Evolutionary conservation across 345 rosid genomes (phyloP).

Genomic region (Arabidopsis arenosa): DNA sequence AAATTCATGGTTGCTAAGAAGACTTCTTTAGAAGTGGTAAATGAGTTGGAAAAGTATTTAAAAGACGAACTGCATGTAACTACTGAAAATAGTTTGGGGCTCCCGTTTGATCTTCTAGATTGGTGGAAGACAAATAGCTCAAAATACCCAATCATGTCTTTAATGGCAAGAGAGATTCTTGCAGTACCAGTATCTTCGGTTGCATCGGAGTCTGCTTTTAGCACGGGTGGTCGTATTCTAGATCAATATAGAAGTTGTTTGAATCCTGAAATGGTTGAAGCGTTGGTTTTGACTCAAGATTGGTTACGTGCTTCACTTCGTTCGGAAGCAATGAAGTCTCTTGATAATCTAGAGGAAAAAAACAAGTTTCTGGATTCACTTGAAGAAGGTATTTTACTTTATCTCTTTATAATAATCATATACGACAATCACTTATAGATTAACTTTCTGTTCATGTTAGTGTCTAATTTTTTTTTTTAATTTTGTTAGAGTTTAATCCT

Average conservation of each 20-base stretch:
- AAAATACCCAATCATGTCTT: conserved; percentile 10
- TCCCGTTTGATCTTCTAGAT: neutral
- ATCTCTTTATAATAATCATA: no score
- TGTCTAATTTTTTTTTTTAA: no score
- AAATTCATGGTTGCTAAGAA: conserved; percentile 2
- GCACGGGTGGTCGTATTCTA: neutral
- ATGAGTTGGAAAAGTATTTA: neutral
- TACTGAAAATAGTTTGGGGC: neutral
- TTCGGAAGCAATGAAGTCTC: neutral
- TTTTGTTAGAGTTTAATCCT: no score
- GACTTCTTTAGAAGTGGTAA: no score
- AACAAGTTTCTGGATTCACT: conserved; percentile 16
- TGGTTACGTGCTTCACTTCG: conserved; percentile 14
- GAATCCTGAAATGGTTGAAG: neutral
- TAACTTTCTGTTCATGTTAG: no score
- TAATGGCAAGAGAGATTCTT: conserved; percentile 10
- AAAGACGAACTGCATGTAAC: neutral
- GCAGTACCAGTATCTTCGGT: neutral
- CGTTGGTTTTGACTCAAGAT: conserved; percentile 12
- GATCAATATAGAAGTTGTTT: conserved; percentile 4
- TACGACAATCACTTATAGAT: no score
- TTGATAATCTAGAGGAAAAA: neutral
- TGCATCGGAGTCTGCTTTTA: neutral
- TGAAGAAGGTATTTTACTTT: no score
- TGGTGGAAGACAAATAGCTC: conserved; percentile 3